Evolutionary conservation across 1,139 yeast genomes (phyloP), one percentile per base, ranked within the genome.

Genomic region (Yamadazyma buinensis): DNA sequence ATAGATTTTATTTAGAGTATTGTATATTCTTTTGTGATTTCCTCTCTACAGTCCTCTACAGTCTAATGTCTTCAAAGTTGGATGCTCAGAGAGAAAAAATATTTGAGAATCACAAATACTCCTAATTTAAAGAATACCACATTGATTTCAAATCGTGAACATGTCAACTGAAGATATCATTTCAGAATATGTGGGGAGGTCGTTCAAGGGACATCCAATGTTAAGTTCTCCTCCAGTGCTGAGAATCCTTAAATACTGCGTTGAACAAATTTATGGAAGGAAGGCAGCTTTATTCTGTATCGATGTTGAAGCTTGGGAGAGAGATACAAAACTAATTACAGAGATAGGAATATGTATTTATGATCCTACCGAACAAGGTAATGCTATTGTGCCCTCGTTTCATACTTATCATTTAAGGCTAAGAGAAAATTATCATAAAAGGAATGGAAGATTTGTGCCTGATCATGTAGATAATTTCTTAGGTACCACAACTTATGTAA

Each of bases 291-390:
- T 79, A 13, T 59, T 80, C 30, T 69, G 80, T 15, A 55, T 84
- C 15, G 92, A 84, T 52, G 64, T 81, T 9, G 92, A 84, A 52
- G 82, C 84, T 4, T 80, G 65, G 62, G 94, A 84, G 47, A 47
- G 56, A 13, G 55, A 69, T 39, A 61, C 57, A 8, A 47, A 58
- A 13, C 42, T 58, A 9, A 62, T 83, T 15, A 81, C 86, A 0
- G 94, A 84, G 51, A 70, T 83, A 32, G 94, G 94, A 3, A 57
- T 84, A 3, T 66, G 84, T 2, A 70, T 83, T 5, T 82, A 75
- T 51, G 85, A 81, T 42, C 86, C 88, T 13, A 46, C 67, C 18
- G 65, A 57, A 29, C 77, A 72, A 42, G 46, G 43, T 19, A 33
- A 37, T 17, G 57, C 75, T 4, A 42, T 65, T 23, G 42, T 59